Conservation (phyloP, 192 early-diverging fungal species). For the Coemansia sp. region DNA sequence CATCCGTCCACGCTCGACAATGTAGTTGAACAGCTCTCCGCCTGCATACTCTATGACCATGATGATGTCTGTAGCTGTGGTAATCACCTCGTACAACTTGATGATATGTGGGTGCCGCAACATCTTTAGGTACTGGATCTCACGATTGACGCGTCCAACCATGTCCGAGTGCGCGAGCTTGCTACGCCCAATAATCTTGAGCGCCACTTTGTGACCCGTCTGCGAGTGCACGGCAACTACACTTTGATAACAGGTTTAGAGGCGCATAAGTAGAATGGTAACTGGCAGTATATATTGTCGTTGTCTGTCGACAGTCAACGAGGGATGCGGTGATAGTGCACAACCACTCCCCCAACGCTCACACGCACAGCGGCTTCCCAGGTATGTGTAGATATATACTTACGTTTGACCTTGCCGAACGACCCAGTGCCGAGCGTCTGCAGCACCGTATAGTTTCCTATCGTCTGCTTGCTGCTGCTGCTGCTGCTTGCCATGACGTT, state of each 20-base stretch:
- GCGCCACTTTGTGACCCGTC: conserved; percentile 93
- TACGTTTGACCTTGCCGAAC: conserved; percentile 99
- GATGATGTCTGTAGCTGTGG: conserved; percentile 94
- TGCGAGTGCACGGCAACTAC: conserved; percentile 95
- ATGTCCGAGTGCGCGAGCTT: conserved; percentile 94
- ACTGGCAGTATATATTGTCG: background rate
- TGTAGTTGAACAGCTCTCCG: conserved; percentile 84
- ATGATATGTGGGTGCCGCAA: conserved; percentile 98
- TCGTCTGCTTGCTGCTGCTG: conserved; percentile 45
- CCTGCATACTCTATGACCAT: conserved; percentile 92
- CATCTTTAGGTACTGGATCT: conserved; percentile 95
- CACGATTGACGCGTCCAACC: conserved; percentile 92
- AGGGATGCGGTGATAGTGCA: conserved; percentile 14
- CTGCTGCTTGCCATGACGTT: conserved; percentile 27
- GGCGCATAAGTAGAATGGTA: background rate
- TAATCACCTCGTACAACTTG: conserved; percentile 98
- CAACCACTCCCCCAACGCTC: background rate
- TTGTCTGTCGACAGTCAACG: background rate
- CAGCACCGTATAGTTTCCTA: conserved; percentile 92
- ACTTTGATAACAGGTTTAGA: background rate
- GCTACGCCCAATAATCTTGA: conserved; percentile 94
- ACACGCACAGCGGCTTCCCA: conserved; percentile 1
- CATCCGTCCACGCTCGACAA: conserved; percentile 80
- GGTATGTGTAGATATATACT: conserved; percentile 10
- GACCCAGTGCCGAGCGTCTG: conserved; percentile 96